These are phyloP conservation scores for Fraxinus dipetala DNA, from an alignment of 305 asterid genomes.

Conservation along the genomic window DNA sequence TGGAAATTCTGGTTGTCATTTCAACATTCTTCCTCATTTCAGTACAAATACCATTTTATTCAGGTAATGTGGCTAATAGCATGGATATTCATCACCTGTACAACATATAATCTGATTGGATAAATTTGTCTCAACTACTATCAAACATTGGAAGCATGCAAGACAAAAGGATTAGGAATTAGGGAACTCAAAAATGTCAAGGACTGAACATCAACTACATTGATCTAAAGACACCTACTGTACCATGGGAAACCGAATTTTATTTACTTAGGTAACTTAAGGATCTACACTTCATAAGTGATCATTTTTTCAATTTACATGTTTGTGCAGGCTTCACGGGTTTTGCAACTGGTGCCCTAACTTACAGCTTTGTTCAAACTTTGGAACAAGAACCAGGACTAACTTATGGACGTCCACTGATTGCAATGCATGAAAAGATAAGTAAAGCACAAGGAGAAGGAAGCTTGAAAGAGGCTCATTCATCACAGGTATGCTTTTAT, in stretches of 20 bases:
- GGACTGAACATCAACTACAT: neutral
- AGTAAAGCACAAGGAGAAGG: slow-evolving; percentile 36
- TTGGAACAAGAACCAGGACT: slow-evolving; percentile 47
- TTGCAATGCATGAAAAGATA: slow-evolving; percentile 43
- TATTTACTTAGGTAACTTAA: neutral
- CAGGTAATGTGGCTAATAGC: neutral
- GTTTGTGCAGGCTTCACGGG: slow-evolving; percentile 66
- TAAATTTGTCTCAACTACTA: neutral
- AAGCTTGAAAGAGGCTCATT: slow-evolving; percentile 33
- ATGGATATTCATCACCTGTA: neutral
- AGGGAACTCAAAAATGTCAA: neutral
- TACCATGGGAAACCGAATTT: slow-evolving; percentile 2
- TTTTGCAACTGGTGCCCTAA: slow-evolving; percentile 52
- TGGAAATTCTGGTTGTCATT: neutral
- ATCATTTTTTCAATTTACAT: neutral
- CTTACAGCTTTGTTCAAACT: slow-evolving; percentile 60
- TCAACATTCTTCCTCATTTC: too few relatives aligned
- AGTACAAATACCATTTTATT: too few relatives aligned
- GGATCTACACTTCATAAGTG: neutral
- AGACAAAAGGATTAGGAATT: neutral
- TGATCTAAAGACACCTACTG: neutral
- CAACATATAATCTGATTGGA: neutral
- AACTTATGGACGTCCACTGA: slow-evolving; percentile 57
- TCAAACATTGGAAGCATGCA: neutral
- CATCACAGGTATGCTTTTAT: slow-evolving; percentile 39